Conservation (phyloP, 495 filamentous ascomycete species). For the Aspergillus sclerotiicarbonarius region DNA sequence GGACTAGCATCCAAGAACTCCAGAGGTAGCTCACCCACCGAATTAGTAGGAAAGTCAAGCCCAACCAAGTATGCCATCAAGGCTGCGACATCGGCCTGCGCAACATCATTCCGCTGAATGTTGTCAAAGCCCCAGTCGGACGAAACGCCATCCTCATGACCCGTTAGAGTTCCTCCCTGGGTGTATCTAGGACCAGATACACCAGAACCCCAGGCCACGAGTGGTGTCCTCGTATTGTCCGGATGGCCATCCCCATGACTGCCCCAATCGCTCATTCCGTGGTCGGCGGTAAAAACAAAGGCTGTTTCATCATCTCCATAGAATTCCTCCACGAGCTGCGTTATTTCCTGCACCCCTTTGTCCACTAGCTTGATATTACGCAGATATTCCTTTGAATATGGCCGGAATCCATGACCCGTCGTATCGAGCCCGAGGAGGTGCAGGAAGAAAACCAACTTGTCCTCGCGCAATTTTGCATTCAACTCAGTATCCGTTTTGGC, state of each 20-base stretch:
- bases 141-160: conserved; percentile 92
- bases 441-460: conserved; percentile 93
- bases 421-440: conserved; percentile 97
- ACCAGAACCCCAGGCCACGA: conserved; percentile 93
- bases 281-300: conserved; percentile 96
- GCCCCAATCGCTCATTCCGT: conserved; percentile 99
- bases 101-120: conserved; percentile 83
- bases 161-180: conserved; percentile 54
- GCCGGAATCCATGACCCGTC: conserved; percentile 80
- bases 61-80: conserved; percentile 97
- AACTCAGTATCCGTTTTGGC: conserved; percentile 77
- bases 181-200: conserved; percentile 70
- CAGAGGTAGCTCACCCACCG: conserved; percentile 89
- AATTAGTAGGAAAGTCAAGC: conserved; percentile 90
- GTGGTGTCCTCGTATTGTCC: conserved; percentile 91
- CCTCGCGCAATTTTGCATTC: conserved; percentile 67
- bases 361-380: conserved; percentile 95
- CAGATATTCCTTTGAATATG: conserved; percentile 94
- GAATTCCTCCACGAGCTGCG: conserved; percentile 79
- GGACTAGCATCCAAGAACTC: conserved; percentile 70
- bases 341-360: conserved; percentile 77
- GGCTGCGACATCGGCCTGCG: conserved; percentile 92
- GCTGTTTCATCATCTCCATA: conserved; percentile 91
- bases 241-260: conserved; percentile 98
- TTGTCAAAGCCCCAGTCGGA: conserved; percentile 81